Percentiles rank a stretch among this genome's conserved stretches.
Evolutionary conservation across 2,329 filamentous ascomycete species (phyloP).

Genomic region (Colletotrichum cereale): DNA sequence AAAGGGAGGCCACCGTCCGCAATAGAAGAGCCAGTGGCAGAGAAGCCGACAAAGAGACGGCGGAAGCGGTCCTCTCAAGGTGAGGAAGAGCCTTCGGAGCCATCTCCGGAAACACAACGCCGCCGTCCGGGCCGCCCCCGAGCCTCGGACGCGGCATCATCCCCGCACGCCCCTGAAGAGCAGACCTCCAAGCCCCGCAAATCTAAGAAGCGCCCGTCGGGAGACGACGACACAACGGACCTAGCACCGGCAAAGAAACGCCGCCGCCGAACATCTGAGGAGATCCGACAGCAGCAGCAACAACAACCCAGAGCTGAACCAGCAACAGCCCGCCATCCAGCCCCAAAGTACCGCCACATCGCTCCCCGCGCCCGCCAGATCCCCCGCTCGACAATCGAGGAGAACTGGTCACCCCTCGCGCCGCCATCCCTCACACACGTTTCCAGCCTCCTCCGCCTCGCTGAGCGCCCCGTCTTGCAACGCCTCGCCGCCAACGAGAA

Average conservation of each 20-base stretch:
- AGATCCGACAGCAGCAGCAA: constrained; percentile 24
- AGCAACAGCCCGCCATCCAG: constrained; percentile 44
- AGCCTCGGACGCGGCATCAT: constrained; percentile 24
- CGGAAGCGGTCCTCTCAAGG: constrained; percentile 15
- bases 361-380: constrained; percentile 64
- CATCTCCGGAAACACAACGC: constrained; percentile 33
- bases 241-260: constrained; percentile 25
- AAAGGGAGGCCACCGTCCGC: constrained; percentile 8
- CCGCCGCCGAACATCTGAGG: constrained; percentile 25
- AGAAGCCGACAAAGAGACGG: constrained; percentile 26
- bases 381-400: constrained; percentile 73
- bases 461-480: constrained; percentile 72
- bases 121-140: constrained; percentile 41
- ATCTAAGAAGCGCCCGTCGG: constrained; percentile 31
- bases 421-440: constrained; percentile 67
- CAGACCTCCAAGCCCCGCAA: constrained; percentile 27
- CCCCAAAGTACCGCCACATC: constrained; percentile 63
- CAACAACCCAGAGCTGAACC: background rate
- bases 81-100: constrained; percentile 8
- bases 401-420: constrained; percentile 75
- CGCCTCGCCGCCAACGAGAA: constrained; percentile 63
- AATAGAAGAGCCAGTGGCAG: background rate
- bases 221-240: background rate
- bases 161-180: constrained; percentile 38
- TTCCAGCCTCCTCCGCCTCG: constrained; percentile 67